A percentile compares a stretch with the other conserved stretches of the same genome.
Conservation (phyloP, 2,329 filamentous ascomycete genomes). For the Fonsecaea monophora region DNA sequence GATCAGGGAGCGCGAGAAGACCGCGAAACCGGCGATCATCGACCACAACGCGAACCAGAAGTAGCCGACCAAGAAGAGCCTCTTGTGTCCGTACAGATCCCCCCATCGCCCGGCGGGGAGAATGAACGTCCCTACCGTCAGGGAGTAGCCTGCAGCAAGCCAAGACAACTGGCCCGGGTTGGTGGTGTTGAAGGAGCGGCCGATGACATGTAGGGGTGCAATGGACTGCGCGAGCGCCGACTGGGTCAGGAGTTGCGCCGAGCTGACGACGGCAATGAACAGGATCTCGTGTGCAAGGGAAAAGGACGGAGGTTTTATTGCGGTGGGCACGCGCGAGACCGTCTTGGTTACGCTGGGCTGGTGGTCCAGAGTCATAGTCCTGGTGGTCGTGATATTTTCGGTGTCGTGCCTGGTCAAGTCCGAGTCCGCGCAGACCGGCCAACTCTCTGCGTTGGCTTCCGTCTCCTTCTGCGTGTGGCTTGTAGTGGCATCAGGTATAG, state of each 20-base stretch:
- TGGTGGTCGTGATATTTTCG: background rate
- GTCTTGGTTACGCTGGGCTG: slow-evolving; percentile 11
- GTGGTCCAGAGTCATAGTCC: background rate
- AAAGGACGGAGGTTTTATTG: slow-evolving; percentile 25
- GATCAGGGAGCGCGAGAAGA: slow-evolving; percentile 46
- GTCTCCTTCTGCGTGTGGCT: background rate
- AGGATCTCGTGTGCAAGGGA: slow-evolving; percentile 37
- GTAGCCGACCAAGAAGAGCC: slow-evolving; percentile 57
- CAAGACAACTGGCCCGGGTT: slow-evolving; percentile 53
- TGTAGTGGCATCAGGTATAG: background rate
- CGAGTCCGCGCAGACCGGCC: background rate
- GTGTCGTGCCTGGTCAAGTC: slow-evolving; percentile 1
- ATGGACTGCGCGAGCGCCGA: slow-evolving; percentile 46
- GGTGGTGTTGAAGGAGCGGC: slow-evolving; percentile 48
- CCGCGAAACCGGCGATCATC: slow-evolving; percentile 53
- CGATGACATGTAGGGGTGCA: slow-evolving; percentile 55
- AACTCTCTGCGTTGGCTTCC: background rate
- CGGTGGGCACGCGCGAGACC: slow-evolving; percentile 20
- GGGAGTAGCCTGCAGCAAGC: slow-evolving; percentile 57
- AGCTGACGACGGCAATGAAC: slow-evolving; percentile 54
- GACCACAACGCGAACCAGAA: slow-evolving; percentile 59
- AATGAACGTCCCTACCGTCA: slow-evolving; percentile 60
- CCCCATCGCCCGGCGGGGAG: slow-evolving; percentile 58
- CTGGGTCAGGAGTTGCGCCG: slow-evolving; percentile 52
- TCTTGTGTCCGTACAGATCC: slow-evolving; percentile 59